These are phyloP conservation scores for Phlyctochytrium bullatum DNA, from an alignment of 192 early-diverging fungal genomes.

Conservation along the genomic window DNA sequence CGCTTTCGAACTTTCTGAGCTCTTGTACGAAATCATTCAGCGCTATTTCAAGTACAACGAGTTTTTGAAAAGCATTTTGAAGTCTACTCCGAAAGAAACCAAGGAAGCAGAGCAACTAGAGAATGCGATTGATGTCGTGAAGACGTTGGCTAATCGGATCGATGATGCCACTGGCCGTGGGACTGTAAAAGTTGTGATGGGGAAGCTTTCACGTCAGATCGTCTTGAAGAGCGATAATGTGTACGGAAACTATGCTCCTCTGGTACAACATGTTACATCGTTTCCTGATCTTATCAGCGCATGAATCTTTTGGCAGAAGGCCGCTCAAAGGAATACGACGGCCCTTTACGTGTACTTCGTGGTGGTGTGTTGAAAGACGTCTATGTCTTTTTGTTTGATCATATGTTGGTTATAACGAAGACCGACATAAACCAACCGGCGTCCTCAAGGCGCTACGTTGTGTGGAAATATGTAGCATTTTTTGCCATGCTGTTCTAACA, in stretches of 20 bases:
- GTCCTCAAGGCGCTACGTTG: background rate
- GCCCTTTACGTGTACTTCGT: background rate
- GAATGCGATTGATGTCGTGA: background rate
- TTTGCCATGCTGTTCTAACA: too few species aligned
- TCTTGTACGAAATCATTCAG: background rate
- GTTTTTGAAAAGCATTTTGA: background rate
- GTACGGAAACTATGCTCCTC: too few species aligned
- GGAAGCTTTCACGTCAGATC: too few species aligned
- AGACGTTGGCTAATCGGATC: background rate
- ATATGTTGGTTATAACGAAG: background rate
- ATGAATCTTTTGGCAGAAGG: background rate
- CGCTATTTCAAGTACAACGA: slow-evolving; percentile 1
- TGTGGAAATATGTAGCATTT: too few species aligned
- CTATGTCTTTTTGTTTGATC: background rate
- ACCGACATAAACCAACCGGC: background rate
- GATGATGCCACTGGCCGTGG: background rate
- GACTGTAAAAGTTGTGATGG: background rate
- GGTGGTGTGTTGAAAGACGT: background rate
- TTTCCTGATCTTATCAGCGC: background rate
- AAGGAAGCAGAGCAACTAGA: background rate
- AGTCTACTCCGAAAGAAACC: background rate
- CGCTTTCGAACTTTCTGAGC: background rate
- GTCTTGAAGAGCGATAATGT: too few species aligned
- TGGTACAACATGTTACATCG: too few species aligned
- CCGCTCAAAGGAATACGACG: background rate